These are phyloP conservation scores for Mentha longifolia DNA, from an alignment of 257 asterid genomes.

Conservation along the genomic window DNA sequence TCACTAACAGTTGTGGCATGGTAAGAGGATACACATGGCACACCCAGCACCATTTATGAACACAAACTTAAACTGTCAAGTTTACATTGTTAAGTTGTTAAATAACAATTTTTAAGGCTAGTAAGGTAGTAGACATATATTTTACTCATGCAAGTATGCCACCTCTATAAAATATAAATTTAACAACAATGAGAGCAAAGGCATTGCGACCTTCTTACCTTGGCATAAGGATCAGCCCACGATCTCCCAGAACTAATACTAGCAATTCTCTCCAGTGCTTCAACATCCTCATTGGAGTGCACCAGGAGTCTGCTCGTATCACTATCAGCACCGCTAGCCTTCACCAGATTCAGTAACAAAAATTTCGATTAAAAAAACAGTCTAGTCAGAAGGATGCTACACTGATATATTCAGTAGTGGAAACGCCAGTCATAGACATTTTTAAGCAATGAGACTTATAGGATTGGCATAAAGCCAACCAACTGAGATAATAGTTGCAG, in stretches of 20 bases:
- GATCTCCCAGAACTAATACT: constrained; percentile 61
- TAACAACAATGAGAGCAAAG: constrained; percentile 8
- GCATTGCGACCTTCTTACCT: constrained; percentile 43
- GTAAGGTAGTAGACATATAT: not conserved
- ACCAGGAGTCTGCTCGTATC: constrained; percentile 45
- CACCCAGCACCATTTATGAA: not conserved
- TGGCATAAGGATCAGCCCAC: constrained; percentile 58
- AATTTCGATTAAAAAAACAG: constrained; percentile 10
- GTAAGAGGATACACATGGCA: not conserved
- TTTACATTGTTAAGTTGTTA: not conserved
- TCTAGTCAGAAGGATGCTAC: constrained; percentile 13
- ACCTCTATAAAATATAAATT: not conserved
- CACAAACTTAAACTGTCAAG: not conserved
- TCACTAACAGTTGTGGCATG: not conserved
- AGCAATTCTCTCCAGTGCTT: constrained; percentile 56
- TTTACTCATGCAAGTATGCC: not conserved
- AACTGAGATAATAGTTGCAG: not conserved
- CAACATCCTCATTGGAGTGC: constrained; percentile 53
- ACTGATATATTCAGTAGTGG: constrained; percentile 4
- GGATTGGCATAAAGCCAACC: not conserved
- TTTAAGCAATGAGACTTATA: not conserved
- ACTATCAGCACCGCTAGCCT: constrained; percentile 58
- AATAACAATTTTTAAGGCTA: not conserved
- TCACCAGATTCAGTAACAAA: constrained; percentile 35
- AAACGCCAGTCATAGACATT: not conserved